phyloP scores from a whole-genome alignment of 371 early-diverging fungal genomes.

The Thermomucor indicae-seudaticae region DNA sequence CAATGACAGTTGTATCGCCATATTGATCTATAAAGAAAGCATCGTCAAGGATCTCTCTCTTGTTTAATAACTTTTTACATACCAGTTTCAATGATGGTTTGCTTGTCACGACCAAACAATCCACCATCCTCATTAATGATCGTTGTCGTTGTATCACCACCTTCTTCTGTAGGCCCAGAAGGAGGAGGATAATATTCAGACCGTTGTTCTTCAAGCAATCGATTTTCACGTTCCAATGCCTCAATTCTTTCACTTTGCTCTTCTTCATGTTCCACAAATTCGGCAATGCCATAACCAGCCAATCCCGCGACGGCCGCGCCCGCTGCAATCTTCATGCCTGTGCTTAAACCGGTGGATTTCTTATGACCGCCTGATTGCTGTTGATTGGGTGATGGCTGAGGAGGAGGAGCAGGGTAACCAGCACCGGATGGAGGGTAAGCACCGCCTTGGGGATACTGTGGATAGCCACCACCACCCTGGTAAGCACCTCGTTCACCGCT shows the following conservation, averaged over 20 bases:
- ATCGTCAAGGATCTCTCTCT: not conserved
- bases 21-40: constrained; percentile 2
- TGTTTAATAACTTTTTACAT: not conserved
- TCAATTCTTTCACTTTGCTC: constrained; percentile 24
- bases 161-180: constrained; percentile 4
- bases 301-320: constrained; percentile 37
- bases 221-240: constrained; percentile 10
- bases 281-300: constrained; percentile 36
- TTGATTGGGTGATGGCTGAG: constrained; percentile 6
- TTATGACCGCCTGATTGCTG: constrained; percentile 7
- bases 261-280: constrained; percentile 37
- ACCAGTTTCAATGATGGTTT: constrained; percentile 30
- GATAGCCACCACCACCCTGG: constrained; percentile 5
- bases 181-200: constrained; percentile 5
- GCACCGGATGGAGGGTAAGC: constrained; percentile 1
- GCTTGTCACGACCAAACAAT: constrained; percentile 28
- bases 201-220: constrained; percentile 6
- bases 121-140: constrained; percentile 40
- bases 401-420: constrained; percentile 2
- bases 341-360: constrained; percentile 25
- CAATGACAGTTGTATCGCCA: constrained; percentile 5
- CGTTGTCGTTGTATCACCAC: constrained; percentile 20
- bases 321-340: constrained; percentile 38
- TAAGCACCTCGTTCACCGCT: no score
- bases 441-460: constrained; percentile 10